These are phyloP conservation scores for Manihot esculenta DNA, from an alignment of 441 rosid genomes.

Conservation along the genomic window DNA sequence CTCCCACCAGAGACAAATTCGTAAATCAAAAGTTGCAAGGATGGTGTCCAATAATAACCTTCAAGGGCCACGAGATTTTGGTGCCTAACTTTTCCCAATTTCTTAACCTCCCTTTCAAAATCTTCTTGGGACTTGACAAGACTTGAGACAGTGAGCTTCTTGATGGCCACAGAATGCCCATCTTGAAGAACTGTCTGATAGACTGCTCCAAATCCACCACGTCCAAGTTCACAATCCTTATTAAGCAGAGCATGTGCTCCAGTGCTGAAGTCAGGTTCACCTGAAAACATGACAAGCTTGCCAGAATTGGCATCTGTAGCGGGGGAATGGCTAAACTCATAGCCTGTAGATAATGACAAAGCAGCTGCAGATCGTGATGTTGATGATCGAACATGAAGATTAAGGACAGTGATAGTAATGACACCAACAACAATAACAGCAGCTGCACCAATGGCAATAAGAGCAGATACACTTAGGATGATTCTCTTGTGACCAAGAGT, in stretches of 20 bases:
- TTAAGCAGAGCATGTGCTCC: constrained; percentile 84
- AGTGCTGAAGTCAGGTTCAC: constrained; percentile 66
- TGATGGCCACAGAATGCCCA: constrained; percentile 82
- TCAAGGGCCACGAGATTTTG: constrained; percentile 67
- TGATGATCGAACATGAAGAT: constrained; percentile 67
- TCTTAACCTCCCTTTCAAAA: constrained; percentile 76
- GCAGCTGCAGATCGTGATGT: constrained; percentile 54
- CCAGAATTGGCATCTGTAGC: constrained; percentile 76
- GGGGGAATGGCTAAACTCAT: constrained; percentile 79
- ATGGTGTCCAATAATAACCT: constrained; percentile 90
- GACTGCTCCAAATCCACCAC: constrained; percentile 95
- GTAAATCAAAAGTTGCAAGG: constrained; percentile 78
- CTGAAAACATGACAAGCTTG: constrained; percentile 91
- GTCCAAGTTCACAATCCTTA: constrained; percentile 91
- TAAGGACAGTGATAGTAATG: constrained; percentile 73
- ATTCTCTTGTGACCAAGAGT: constrained; percentile 59
- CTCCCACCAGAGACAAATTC: constrained; percentile 76
- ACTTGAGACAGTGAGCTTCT: constrained; percentile 76
- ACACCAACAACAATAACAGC: constrained; percentile 82
- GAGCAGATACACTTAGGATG: constrained; percentile 82
- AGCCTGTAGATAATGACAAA: constrained; percentile 57
- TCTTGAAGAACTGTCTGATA: constrained; percentile 69
- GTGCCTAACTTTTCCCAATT: constrained; percentile 72
- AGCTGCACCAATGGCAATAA: constrained; percentile 91
- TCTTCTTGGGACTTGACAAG: constrained; percentile 88